A percentile compares a stretch with the other conserved stretches of the same genome.
Evolutionary conservation across 2,329 filamentous ascomycete genomes (phyloP).

Genomic region (Phoma herbarum): DNA sequence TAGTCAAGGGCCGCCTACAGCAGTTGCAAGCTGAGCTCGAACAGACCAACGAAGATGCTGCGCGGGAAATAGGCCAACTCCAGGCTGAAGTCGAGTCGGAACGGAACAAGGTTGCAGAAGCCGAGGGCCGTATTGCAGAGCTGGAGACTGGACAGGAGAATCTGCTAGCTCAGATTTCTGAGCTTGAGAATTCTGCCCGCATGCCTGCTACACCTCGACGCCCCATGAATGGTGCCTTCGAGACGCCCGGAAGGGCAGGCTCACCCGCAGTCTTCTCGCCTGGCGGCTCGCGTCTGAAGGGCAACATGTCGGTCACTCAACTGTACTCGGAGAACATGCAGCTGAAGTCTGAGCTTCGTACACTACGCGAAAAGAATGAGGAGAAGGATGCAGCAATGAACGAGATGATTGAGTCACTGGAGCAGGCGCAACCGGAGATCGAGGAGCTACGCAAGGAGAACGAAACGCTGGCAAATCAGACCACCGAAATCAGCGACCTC

Average conservation of each 20-base stretch:
- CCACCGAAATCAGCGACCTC: slow-evolving; percentile 78
- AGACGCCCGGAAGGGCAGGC: slow-evolving; percentile 60
- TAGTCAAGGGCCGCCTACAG: slow-evolving; percentile 73
- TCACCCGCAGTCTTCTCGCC: slow-evolving; percentile 64
- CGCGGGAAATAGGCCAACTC: slow-evolving; percentile 62
- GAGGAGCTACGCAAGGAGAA: slow-evolving; percentile 85
- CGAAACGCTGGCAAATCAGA: slow-evolving; percentile 79
- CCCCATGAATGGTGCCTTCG: slow-evolving; percentile 59
- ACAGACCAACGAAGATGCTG: slow-evolving; percentile 72
- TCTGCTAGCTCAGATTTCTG: slow-evolving; percentile 63
- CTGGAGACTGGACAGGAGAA: slow-evolving; percentile 70
- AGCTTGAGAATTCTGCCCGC: slow-evolving; percentile 47
- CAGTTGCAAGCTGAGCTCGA: slow-evolving; percentile 72
- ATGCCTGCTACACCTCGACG: slow-evolving; percentile 63
- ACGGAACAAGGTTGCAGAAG: slow-evolving; percentile 67
- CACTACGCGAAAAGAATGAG: slow-evolving; percentile 76
- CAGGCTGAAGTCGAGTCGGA: slow-evolving; percentile 61
- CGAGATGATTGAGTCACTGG: slow-evolving; percentile 83
- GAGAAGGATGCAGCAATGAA: slow-evolving; percentile 81
- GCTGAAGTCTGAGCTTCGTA: slow-evolving; percentile 74
- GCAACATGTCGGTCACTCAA: slow-evolving; percentile 67
- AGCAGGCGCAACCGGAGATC: slow-evolving; percentile 86
- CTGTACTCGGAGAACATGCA: slow-evolving; percentile 70
- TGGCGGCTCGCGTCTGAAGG: slow-evolving; percentile 62
- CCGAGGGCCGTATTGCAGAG: slow-evolving; percentile 70